phyloP scores from a whole-genome alignment of 1,139 yeast genomes.

The Diutina rugosa region DNA sequence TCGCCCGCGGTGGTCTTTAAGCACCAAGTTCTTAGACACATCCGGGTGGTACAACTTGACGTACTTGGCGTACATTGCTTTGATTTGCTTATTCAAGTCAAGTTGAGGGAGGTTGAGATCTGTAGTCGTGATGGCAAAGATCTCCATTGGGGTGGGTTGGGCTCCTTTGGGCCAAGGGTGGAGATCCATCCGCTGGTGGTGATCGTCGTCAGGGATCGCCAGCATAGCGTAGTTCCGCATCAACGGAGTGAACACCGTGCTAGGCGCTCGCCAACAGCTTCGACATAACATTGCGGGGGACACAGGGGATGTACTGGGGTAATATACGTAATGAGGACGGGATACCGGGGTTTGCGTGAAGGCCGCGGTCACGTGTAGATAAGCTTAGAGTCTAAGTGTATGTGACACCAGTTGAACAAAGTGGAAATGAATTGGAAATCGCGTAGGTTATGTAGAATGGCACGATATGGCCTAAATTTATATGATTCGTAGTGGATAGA shows the following conservation, averaged over 20 bases:
- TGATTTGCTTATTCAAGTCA: constrained; percentile 34
- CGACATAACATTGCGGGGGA: neutral
- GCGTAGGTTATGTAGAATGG: too few species aligned
- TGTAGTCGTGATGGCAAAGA: constrained; percentile 33
- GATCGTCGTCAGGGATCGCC: neutral
- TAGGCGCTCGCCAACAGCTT: neutral
- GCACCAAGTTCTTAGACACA: constrained; percentile 19
- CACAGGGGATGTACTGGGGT: neutral
- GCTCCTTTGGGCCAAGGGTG: constrained; percentile 45
- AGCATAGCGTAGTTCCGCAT: neutral
- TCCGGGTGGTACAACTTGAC: constrained; percentile 90
- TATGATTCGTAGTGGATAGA: neutral
- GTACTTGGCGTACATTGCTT: constrained; percentile 42
- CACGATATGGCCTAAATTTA: neutral
- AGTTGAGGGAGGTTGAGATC: constrained; percentile 4
- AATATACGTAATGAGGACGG: neutral
- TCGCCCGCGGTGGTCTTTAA: constrained; percentile 16
- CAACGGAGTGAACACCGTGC: neutral
- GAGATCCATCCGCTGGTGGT: constrained; percentile 7
- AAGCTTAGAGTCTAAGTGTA: neutral
- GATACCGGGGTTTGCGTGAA: neutral
- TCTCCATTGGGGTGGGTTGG: constrained; percentile 67
- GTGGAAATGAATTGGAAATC: too few species aligned
- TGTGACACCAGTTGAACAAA: neutral
- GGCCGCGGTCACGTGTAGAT: neutral